Conservation (phyloP, 2,329 filamentous ascomycete genomes). For the Cordyceps pruinosa region DNA sequence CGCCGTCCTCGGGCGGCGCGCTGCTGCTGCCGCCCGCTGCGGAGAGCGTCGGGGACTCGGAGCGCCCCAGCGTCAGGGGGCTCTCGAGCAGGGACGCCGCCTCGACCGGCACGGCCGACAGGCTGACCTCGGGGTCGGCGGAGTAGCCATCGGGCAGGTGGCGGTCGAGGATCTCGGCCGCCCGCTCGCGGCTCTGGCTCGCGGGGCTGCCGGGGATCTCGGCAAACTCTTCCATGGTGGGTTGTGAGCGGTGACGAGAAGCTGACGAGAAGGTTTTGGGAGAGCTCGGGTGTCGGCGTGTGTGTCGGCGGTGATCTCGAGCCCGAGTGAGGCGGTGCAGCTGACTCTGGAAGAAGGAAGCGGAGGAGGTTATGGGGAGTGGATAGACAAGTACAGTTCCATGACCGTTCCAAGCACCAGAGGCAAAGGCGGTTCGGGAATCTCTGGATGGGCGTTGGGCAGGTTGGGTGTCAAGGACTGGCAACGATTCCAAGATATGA, state of each 20-base stretch:
- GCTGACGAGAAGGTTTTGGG: neutral
- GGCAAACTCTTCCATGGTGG: conserved; percentile 23
- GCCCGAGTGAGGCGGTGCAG: neutral
- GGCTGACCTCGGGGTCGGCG: conserved; percentile 31
- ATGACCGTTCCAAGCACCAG: neutral
- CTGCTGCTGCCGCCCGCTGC: conserved; percentile 9
- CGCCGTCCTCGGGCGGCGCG: conserved; percentile 18
- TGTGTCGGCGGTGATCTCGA: neutral
- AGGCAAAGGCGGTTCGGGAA: neutral
- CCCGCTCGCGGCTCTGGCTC: conserved; percentile 25
- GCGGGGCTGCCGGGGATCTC: conserved; percentile 21
- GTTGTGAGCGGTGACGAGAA: neutral
- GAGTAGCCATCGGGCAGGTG: conserved; percentile 35
- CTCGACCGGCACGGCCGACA: conserved; percentile 18
- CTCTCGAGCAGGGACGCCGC: conserved; percentile 10
- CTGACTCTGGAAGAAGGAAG: neutral
- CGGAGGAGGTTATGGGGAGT: neutral
- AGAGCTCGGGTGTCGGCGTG: neutral
- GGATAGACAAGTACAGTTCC: neutral
- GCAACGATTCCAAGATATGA: no score
- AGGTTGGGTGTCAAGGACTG: neutral
- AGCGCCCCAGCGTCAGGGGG: conserved; percentile 9
- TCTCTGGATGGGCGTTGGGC: neutral
- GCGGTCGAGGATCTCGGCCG: conserved; percentile 30
- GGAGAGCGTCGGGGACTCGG: conserved; percentile 13